Percentiles rank a stretch among this genome's conserved stretches.
phyloP scores from a whole-genome alignment of 305 asterid species.

The Petunia hybrid region DNA sequence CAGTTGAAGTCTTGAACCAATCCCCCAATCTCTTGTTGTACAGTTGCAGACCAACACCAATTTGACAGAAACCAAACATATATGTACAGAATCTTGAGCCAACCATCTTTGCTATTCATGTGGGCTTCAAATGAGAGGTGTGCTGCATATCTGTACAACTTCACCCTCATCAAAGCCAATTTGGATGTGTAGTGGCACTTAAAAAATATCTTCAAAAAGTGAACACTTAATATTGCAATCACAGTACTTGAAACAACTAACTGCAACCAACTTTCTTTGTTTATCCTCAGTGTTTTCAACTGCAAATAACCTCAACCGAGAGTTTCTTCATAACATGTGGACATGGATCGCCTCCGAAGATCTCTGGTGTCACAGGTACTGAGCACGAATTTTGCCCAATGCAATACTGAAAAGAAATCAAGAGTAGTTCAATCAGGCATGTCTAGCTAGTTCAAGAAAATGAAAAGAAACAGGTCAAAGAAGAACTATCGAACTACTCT shows the following conservation, averaged over 20 bases:
- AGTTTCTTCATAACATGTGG: slow-evolving; percentile 86
- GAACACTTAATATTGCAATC: not conserved
- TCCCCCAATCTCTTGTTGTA: slow-evolving; percentile 20
- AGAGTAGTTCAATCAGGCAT: slow-evolving; percentile 11
- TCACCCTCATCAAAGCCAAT: slow-evolving; percentile 53
- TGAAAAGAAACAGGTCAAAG: slow-evolving; percentile 6
- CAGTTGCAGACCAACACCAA: slow-evolving; percentile 35
- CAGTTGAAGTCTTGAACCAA: slow-evolving; percentile 29
- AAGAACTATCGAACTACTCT: not conserved
- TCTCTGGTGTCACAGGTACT: slow-evolving; percentile 83
- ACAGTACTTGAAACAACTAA: not conserved
- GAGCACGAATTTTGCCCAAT: slow-evolving; percentile 78
- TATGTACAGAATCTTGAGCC: slow-evolving; percentile 37
- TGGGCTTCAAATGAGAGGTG: slow-evolving; percentile 49
- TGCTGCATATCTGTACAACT: slow-evolving; percentile 89
- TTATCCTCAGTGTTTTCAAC: slow-evolving; percentile 44
- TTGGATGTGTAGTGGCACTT: slow-evolving; percentile 35
- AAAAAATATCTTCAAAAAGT: not conserved
- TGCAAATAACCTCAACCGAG: slow-evolving; percentile 87
- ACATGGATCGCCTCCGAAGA: slow-evolving; percentile 97
- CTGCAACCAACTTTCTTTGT: slow-evolving; percentile 25
- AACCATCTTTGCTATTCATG: slow-evolving; percentile 44
- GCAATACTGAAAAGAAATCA: slow-evolving; percentile 62
- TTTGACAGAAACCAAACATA: slow-evolving; percentile 26
- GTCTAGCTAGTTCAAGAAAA: not conserved